A percentile compares a stretch with the other conserved stretches of the same genome.
Conservation (phyloP, 352 stramenopile species). For the Globisporangium nagaii region DNA sequence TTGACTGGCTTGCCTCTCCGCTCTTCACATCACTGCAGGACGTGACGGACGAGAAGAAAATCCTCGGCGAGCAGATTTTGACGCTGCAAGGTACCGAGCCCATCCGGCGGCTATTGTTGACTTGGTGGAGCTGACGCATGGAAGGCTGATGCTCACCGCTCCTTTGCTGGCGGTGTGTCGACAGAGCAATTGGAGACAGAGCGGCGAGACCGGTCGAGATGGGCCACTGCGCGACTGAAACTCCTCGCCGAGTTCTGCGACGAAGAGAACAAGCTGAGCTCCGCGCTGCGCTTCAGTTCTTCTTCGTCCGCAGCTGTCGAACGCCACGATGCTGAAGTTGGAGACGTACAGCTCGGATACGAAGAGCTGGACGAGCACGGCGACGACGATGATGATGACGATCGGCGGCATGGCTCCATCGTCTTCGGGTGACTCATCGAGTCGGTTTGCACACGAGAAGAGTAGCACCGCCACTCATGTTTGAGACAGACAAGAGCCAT, state of each 20-base stretch:
- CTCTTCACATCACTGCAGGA: conserved; percentile 34
- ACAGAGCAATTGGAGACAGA: conserved; percentile 65
- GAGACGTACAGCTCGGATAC: background rate
- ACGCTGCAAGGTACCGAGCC: conserved; percentile 38
- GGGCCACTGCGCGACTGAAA: conserved; percentile 62
- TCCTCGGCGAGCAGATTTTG: conserved; percentile 45
- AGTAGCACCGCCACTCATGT: background rate
- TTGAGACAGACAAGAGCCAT: no score
- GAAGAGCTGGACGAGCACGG: background rate
- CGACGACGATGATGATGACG: conserved; percentile 4
- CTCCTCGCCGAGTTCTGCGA: conserved; percentile 77
- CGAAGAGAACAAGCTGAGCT: conserved; percentile 69
- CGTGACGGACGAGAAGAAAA: conserved; percentile 41
- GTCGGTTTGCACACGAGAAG: background rate
- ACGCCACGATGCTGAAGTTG: background rate
- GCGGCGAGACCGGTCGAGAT: conserved; percentile 53
- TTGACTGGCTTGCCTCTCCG: background rate
- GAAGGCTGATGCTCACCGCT: background rate
- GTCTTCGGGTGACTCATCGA: conserved; percentile 26
- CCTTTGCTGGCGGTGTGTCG: background rate
- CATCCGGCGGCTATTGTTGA: conserved; percentile 1
- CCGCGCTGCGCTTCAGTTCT: conserved; percentile 12
- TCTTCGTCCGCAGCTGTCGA: background rate
- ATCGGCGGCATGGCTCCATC: conserved; percentile 20
- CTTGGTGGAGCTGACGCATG: background rate